Percentiles rank a stretch among this genome's conserved stretches.
phyloP scores from a whole-genome alignment of 176 grass and related monocot genomes.

The Thalia dealbata region DNA sequence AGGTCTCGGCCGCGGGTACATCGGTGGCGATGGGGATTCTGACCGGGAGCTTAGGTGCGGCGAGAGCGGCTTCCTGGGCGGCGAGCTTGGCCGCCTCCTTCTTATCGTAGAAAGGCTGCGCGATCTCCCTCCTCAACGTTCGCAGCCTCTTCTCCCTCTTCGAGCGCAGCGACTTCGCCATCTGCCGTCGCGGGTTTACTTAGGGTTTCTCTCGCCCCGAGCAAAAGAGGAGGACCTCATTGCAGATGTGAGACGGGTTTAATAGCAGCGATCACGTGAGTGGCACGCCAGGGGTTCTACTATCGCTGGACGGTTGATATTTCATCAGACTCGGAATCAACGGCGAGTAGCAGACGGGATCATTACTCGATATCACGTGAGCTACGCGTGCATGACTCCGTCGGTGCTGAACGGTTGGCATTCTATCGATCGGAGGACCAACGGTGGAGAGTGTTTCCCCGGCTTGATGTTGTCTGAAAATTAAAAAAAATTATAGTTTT shows the following conservation, averaged over 20 bases:
- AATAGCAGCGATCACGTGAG: neutral
- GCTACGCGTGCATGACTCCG: too few species aligned
- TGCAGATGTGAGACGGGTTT: neutral
- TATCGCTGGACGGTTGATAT: neutral
- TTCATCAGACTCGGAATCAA: neutral
- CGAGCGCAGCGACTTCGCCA: slow-evolving; percentile 89
- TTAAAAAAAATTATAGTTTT: too few species aligned
- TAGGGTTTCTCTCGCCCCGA: neutral
- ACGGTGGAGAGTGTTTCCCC: too few species aligned
- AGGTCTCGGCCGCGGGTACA: slow-evolving; percentile 15
- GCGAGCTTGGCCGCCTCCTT: slow-evolving; percentile 79
- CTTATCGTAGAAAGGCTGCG: slow-evolving; percentile 89
- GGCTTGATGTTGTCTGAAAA: too few species aligned
- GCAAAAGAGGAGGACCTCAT: neutral
- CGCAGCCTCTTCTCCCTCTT: slow-evolving; percentile 86
- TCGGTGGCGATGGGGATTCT: slow-evolving; percentile 12
- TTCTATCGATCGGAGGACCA: too few species aligned
- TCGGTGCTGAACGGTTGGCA: too few species aligned
- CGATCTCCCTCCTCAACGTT: slow-evolving; percentile 67
- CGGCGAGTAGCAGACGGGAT: too few species aligned
- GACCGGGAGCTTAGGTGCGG: slow-evolving; percentile 48
- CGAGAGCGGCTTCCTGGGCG: slow-evolving; percentile 74
- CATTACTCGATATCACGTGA: too few species aligned
- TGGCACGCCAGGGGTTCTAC: neutral
- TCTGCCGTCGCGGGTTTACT: neutral